phyloP scores from a whole-genome alignment of 345 rosid genomes.

The Camelina sativa region DNA sequence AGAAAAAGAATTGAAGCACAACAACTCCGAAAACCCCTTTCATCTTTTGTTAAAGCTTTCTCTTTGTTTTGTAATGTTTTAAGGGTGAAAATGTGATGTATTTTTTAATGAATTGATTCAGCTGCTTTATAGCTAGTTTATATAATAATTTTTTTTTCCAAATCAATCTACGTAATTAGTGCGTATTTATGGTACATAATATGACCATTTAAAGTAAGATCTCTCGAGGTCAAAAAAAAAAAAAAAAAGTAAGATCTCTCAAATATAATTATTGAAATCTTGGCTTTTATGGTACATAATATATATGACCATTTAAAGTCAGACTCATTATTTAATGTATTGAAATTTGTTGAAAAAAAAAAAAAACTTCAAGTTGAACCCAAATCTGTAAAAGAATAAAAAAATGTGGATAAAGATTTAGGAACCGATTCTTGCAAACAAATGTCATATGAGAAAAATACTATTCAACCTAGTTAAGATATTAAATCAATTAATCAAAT shows the following conservation, averaged over 20 bases:
- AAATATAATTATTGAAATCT: no score
- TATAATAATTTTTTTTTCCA: not conserved
- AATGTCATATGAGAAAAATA: not conserved
- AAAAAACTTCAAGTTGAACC: not conserved
- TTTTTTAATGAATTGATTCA: not conserved
- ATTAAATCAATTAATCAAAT: no score
- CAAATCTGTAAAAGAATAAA: not conserved
- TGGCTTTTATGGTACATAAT: no score
- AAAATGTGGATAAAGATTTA: no score
- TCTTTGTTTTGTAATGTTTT: not conserved
- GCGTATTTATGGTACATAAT: not conserved
- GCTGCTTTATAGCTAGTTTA: not conserved
- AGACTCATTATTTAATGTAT: not conserved
- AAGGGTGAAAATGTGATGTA: conserved; percentile 8
- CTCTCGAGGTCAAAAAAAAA: no score
- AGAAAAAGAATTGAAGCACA: conserved; percentile 13
- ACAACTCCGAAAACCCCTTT: conserved; percentile 4
- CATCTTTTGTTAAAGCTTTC: not conserved
- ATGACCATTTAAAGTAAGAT: not conserved
- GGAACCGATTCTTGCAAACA: not conserved
- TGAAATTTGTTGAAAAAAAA: not conserved
- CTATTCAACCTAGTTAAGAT: not conserved
- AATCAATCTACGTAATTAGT: not conserved
- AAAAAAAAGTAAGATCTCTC: not conserved
- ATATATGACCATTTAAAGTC: no score